Evolutionary conservation across 2,329 filamentous ascomycete species (phyloP), one percentile per base, ranked within the genome.

Genomic region (Colletotrichum chlorophyti): DNA sequence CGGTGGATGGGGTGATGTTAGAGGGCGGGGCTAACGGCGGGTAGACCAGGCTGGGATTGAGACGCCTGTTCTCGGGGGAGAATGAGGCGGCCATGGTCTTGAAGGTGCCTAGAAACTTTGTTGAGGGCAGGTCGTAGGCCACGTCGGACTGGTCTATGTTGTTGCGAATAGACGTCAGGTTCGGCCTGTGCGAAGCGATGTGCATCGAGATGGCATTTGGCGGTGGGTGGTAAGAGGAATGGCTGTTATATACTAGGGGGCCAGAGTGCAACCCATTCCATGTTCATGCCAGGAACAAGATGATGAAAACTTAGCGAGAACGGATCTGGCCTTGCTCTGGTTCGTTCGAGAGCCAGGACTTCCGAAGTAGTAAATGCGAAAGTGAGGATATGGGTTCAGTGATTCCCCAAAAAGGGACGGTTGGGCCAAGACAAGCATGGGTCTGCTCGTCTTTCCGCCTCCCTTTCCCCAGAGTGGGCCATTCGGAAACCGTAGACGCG

Each of bases 121-220:
- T 58, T 12, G 42, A 60, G 21, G 48, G 27, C n/a, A 57, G 38
- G 19, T 61, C 58, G 35, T 51, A 41, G 11, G 26, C n/a, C n/a
- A 24, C 27, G 32, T 53, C 42, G 37, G 21, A 17, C 9, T n/a
- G 21, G 24, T 47, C 8, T 9, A 21, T 17, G 27, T 34, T 38
- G 40, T 53, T 31, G 3, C 12, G 23, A 21, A 17, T 38, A 11
- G 26, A 32, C 29, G n/a, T 17, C 26, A 10, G 26, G 43, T 24
- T 21, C 19, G 31, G 24, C 35, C 29, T 54, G 29, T 27, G 27
- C 27, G 27, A 38, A 15, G 23, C 21, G 42, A 29, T 34, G 19
- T 17, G 43, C 52, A 54, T 54, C 52, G 34, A 37, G 43, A 54
- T n/a, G 57, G 66, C 71, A 2, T 63, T 49, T 12, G 68, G 65